Evolutionary conservation across 2,329 filamentous ascomycete species (phyloP).

Genomic region (Geosmithia morbida): DNA sequence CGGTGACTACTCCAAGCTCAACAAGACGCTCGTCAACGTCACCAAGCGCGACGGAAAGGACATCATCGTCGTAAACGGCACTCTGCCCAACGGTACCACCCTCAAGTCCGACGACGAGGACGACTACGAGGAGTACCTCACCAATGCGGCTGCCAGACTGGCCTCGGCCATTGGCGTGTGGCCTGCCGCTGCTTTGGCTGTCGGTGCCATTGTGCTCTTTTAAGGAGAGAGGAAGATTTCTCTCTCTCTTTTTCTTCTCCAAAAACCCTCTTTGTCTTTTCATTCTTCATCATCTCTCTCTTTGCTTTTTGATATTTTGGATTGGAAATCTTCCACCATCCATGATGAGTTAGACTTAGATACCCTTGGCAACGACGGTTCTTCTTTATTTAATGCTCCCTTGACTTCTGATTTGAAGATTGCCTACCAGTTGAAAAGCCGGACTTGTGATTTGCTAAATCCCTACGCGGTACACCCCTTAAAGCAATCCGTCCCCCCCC

Average conservation of each 20-base stretch:
- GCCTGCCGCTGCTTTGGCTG: slow-evolving; percentile 29
- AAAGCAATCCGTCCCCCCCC: too few species aligned
- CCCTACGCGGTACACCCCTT: too few species aligned
- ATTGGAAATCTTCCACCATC: too few species aligned
- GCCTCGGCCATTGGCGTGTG: slow-evolving; percentile 30
- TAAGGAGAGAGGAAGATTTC: background rate
- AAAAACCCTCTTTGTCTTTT: too few species aligned
- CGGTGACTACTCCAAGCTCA: slow-evolving; percentile 42
- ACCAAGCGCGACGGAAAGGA: slow-evolving; percentile 43
- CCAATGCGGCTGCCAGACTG: slow-evolving; percentile 17
- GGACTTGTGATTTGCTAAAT: too few species aligned
- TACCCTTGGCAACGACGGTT: too few species aligned
- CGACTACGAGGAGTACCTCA: slow-evolving; percentile 21
- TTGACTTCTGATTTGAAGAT: too few species aligned
- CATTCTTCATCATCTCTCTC: too few species aligned
- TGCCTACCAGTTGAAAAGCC: too few species aligned
- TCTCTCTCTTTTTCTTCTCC: background rate
- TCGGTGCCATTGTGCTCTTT: slow-evolving; percentile 27
- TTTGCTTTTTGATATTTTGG: too few species aligned
- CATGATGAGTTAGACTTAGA: too few species aligned
- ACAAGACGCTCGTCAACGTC: slow-evolving; percentile 48
- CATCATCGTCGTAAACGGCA: slow-evolving; percentile 63
- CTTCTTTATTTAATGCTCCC: too few species aligned
- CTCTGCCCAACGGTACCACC: slow-evolving; percentile 53
- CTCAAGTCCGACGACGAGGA: slow-evolving; percentile 23